These are phyloP conservation scores for Camellia oleifera DNA, from an alignment of 179 eudicot species.

Conservation along the genomic window DNA sequence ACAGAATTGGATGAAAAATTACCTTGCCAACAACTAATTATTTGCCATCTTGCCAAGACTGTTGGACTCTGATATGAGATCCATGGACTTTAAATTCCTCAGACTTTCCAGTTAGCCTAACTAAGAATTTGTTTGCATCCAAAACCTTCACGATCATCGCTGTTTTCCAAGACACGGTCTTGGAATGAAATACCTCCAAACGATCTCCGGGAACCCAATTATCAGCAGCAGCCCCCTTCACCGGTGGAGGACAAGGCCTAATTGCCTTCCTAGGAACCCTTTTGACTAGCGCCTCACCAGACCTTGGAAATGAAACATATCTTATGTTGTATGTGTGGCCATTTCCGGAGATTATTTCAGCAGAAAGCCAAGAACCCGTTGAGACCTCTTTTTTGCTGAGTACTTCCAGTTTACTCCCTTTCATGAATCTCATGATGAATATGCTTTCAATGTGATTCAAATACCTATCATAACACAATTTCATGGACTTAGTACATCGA, in stretches of 20 bases:
- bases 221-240: conserved; percentile 8
- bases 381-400: conserved; percentile 46
- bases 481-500: not conserved
- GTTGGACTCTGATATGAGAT: conserved; percentile 50
- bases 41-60: conserved; percentile 40
- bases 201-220: conserved; percentile 36
- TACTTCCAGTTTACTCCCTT: conserved; percentile 69
- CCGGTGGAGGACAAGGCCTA: conserved; percentile 50
- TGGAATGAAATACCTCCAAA: conserved; percentile 41
- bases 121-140: conserved; percentile 24
- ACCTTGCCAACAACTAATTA: conserved; percentile 65
- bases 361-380: conserved; percentile 59
- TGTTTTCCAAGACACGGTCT: conserved; percentile 44
- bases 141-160: conserved; percentile 38
- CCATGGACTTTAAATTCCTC: conserved; percentile 38
- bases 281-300: conserved; percentile 27
- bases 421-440: conserved; percentile 51
- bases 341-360: conserved; percentile 49
- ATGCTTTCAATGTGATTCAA: not conserved
- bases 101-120: conserved; percentile 54
- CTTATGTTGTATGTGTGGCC: conserved; percentile 42
- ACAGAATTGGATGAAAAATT: conserved; percentile 14
- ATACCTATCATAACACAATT: conserved; percentile 9
- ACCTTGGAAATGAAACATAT: conserved; percentile 27
- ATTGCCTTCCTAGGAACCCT: conserved; percentile 52